A percentile compares a stretch with the other conserved stretches of the same genome.
Conservation (phyloP, 1,284 basidiomycete species). For the Paramarasmius palmivorus region DNA sequence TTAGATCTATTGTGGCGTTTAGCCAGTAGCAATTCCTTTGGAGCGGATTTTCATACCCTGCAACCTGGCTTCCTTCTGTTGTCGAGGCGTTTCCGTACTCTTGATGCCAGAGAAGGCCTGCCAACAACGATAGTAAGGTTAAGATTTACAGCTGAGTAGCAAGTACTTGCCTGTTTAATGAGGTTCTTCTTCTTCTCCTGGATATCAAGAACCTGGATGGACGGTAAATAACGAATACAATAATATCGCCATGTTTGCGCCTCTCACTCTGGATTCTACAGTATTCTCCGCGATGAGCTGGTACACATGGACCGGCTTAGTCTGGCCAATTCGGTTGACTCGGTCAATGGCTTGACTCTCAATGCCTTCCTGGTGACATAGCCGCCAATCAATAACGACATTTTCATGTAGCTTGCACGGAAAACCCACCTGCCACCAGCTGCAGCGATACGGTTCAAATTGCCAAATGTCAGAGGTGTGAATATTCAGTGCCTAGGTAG, state of each 20-base stretch:
- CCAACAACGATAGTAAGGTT: not conserved
- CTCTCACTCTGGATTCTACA: slow-evolving; percentile 73
- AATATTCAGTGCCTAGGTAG: not conserved
- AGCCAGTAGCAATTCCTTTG: slow-evolving; percentile 18
- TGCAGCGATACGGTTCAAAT: slow-evolving; percentile 22
- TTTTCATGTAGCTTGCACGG: too few relatives aligned
- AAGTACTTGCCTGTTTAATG: slow-evolving; percentile 58
- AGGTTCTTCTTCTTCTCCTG: slow-evolving; percentile 78
- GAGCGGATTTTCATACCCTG: slow-evolving; percentile 51
- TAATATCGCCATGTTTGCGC: slow-evolving; percentile 1
- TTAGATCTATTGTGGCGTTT: slow-evolving; percentile 37
- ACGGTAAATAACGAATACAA: not conserved
- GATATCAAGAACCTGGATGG: slow-evolving; percentile 76
- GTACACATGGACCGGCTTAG: slow-evolving; percentile 80
- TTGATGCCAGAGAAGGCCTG: slow-evolving; percentile 82
- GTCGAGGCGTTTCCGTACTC: slow-evolving; percentile 64
- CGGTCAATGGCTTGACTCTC: slow-evolving; percentile 89
- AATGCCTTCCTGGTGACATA: slow-evolving; percentile 68
- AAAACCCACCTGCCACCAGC: slow-evolving; percentile 68
- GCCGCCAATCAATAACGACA: not conserved
- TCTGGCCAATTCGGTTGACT: slow-evolving; percentile 74
- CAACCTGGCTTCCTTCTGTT: slow-evolving; percentile 72
- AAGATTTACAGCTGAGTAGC: not conserved
- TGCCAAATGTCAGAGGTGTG: too few relatives aligned
- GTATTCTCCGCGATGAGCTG: slow-evolving; percentile 88